Conservation (phyloP, 345 rosid genomes). For the Erysimum cheiranthoides region DNA sequence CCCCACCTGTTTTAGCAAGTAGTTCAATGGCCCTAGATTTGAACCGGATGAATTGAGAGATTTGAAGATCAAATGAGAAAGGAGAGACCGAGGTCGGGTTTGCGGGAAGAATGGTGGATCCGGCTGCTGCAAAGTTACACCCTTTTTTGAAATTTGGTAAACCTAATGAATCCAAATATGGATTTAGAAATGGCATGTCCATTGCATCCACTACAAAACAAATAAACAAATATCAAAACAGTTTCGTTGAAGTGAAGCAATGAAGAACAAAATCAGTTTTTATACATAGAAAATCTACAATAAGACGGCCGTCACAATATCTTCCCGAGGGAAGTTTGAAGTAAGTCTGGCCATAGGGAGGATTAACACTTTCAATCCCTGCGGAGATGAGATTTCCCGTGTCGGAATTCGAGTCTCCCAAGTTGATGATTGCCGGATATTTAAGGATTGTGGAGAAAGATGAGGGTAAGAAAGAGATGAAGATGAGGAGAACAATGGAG, state of each 20-base stretch:
- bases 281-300: slow-evolving; percentile 77
- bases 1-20: slow-evolving; percentile 54
- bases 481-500: slow-evolving; percentile 37
- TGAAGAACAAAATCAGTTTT: not conserved
- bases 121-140: slow-evolving; percentile 94
- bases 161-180: slow-evolving; percentile 88
- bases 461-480: slow-evolving; percentile 46
- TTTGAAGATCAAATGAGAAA: slow-evolving; percentile 77
- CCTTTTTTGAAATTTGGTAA: slow-evolving; percentile 79
- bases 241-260: not conserved
- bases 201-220: slow-evolving; percentile 81
- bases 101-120: slow-evolving; percentile 78
- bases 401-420: slow-evolving; percentile 95
- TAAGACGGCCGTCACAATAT: slow-evolving; percentile 88
- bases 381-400: slow-evolving; percentile 79
- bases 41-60: slow-evolving; percentile 81
- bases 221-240: not conserved
- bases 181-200: slow-evolving; percentile 88
- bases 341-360: slow-evolving; percentile 72
- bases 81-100: slow-evolving; percentile 77
- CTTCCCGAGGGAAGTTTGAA: slow-evolving; percentile 74
- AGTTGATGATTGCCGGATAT: slow-evolving; percentile 78
- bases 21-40: slow-evolving; percentile 70
- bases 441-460: slow-evolving; percentile 56
- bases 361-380: slow-evolving; percentile 64